A percentile compares a stretch with the other conserved stretches of the same genome.
These are phyloP conservation scores for Cicer cuneatum DNA, from an alignment of 306 rosid species.

Conservation along the genomic window DNA sequence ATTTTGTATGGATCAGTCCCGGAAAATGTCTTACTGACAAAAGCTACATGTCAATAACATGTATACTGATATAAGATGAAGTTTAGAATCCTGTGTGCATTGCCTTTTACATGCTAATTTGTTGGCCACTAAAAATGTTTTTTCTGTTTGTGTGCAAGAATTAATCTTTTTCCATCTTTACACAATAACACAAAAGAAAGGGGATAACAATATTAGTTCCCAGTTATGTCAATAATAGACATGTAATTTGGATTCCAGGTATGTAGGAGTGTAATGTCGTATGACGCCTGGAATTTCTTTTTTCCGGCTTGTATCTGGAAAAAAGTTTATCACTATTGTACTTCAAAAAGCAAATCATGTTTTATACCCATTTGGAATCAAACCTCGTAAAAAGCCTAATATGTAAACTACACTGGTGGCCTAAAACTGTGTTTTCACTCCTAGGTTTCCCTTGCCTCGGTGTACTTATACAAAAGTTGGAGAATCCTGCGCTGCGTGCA, in stretches of 20 bases:
- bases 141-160: constrained; percentile 31
- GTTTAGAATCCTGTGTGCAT: constrained; percentile 18
- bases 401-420: constrained; percentile 26
- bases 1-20: constrained; percentile 28
- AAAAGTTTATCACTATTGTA: constrained; percentile 3
- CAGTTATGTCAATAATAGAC: neutral
- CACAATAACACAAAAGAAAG: constrained; percentile 27
- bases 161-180: constrained; percentile 28
- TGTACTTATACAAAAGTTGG: constrained; percentile 91
- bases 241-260: constrained; percentile 16
- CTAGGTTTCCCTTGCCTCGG: constrained; percentile 97
- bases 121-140: constrained; percentile 29
- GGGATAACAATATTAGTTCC: neutral
- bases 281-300: constrained; percentile 26
- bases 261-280: constrained; percentile 21
- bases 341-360: constrained; percentile 21
- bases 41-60: constrained; percentile 19
- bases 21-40: constrained; percentile 25
- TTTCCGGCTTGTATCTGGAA: constrained; percentile 29
- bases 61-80: constrained; percentile 7
- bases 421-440: constrained; percentile 40
- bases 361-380: constrained; percentile 25
- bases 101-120: constrained; percentile 11
- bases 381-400: constrained; percentile 35
- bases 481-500: constrained; percentile 90